phyloP scores from a whole-genome alignment of 495 filamentous ascomycete genomes.

The Filosporella fistucella region DNA sequence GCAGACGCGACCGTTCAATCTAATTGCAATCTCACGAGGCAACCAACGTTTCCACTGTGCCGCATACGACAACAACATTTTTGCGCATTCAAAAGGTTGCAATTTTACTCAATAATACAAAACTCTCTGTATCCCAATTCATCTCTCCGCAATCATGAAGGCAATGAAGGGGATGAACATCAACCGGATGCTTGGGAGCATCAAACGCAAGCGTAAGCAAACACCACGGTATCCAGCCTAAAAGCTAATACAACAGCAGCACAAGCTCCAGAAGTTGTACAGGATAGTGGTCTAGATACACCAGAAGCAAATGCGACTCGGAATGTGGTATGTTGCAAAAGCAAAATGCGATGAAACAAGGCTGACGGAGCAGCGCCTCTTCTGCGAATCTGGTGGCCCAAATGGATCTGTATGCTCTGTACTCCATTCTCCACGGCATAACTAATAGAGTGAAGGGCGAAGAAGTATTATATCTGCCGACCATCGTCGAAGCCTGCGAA shows the following conservation, averaged over 20 bases:
- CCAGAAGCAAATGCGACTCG: slow-evolving; percentile 55
- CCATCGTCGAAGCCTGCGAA: slow-evolving; percentile 92
- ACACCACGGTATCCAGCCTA: too few species aligned
- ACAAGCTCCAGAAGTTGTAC: neutral
- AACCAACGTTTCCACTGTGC: slow-evolving; percentile 1
- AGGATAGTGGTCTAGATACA: slow-evolving; percentile 34
- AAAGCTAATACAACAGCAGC: neutral
- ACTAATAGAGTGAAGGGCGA: slow-evolving; percentile 52
- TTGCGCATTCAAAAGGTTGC: neutral
- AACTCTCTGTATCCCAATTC: neutral
- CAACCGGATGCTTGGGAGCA: slow-evolving; percentile 50
- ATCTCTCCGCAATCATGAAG: slow-evolving; percentile 19
- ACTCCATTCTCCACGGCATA: slow-evolving; percentile 1
- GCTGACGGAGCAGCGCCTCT: slow-evolving; percentile 48
- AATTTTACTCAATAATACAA: neutral
- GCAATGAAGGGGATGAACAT: slow-evolving; percentile 48
- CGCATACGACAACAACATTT: neutral
- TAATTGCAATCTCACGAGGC: neutral
- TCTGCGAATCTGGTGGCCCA: slow-evolving; percentile 74
- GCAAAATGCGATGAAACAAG: too few species aligned
- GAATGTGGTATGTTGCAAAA: slow-evolving; percentile 45
- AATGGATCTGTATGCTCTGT: slow-evolving; percentile 51
- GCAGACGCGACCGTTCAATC: slow-evolving; percentile 1
- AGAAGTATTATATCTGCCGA: slow-evolving; percentile 89
- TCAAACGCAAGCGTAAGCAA: slow-evolving; percentile 34